Evolutionary conservation across 2,329 filamentous ascomycete species (phyloP), one percentile per base, ranked within the genome.

Genomic region (Geosmithia morbida): DNA sequence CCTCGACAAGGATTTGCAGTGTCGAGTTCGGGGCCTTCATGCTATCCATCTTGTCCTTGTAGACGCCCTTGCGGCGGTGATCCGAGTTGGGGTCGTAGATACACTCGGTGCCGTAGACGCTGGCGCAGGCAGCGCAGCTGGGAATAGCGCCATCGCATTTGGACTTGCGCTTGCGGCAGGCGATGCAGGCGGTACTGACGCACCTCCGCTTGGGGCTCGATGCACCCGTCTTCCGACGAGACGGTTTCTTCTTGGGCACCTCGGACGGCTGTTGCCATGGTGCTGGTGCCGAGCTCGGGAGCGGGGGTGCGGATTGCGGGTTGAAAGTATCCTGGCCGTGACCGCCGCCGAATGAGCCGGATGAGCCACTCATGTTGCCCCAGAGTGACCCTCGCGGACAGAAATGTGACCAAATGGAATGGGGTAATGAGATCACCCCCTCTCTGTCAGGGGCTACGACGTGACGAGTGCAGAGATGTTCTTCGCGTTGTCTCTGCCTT

Each of bases 61-160:
- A 97, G 45, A 97, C 92, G 50, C 92, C 92, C 63, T 97, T 97
- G 46, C 92, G 83, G 45, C 92, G 84, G 62, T 96, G 89, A 62
- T 98, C 92, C 49, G 89, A 95, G 60, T 89, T 94, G 3, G 89
- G 90, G 60, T 97, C 90, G 70, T 97, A 97, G 53, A 96, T 74
- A 62, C 92, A 96, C 66, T 85, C 80, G 51, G 86, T 92, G 51
- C 80, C 78, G 61, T 98, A 97, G 48, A 97, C 90, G 55, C 88
- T 94, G 51, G 86, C 81, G 65, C 92, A 98, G n/a, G 92, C 90
- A 7, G 90, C 90, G 61, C 92, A 97, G 56, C 86, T 89, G 6
- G 90, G 90, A 5, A 85, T 72, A 48, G 88, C 89, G 50, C 90
- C 90, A 64, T 97, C 90, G 63, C 90, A 97, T 74, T 89, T 90